Base-by-base conservation (phyloP, 257 asterid species). In the Gentiana straminea region DNA sequence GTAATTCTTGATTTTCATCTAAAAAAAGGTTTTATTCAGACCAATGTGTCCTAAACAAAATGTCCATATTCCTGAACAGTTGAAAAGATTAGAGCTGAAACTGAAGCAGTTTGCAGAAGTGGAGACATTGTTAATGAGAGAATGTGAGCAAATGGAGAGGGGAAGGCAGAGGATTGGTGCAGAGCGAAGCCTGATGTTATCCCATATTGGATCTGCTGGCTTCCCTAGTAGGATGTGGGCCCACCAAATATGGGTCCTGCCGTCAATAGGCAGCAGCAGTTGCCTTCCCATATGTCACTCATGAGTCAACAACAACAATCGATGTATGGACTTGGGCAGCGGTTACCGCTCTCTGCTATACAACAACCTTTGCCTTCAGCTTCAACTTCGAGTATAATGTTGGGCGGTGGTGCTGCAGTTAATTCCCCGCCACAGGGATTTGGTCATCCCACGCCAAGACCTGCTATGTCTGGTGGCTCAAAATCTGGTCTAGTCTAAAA, bases 41-140 rank as follows among this genome's bases (percentile, higher is more conserved):
- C 1, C 32, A 35, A 35, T 4, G 35, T 35, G 55, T 58, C 65
- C 49, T 33, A 66, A 24, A 24, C 24, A 24, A 24, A 24, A 34
- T 46, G 57, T 52, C 59, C 33, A 59, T 6, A 50, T 54, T 7
- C 54, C 49, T 35, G 58, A 58, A 51, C 90, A 92, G 99, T 69
- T 92, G 72, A 92, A 85, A 84, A 83, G 99, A 72, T 71, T 92
- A 63, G 99, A 92, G 86, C 83, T 85, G 69, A 92, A 88, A 84
- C 75, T 92, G 71, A 92, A 92, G 94, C 99, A 92, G 85, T 85
- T 92, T 67, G 95, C 99, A 2, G 99, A 92, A 78, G 83, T 88
- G 39, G 99, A 92, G 77, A 92, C 99, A 52, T 71, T 81, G 57
- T 65, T 92, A 46, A 85, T 88, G 99, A 86, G 86, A 70, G 99